Evolutionary conservation across 495 filamentous ascomycete genomes (phyloP), one percentile per base, ranked within the genome.

Genomic region (Wilcoxina mikolae): DNA sequence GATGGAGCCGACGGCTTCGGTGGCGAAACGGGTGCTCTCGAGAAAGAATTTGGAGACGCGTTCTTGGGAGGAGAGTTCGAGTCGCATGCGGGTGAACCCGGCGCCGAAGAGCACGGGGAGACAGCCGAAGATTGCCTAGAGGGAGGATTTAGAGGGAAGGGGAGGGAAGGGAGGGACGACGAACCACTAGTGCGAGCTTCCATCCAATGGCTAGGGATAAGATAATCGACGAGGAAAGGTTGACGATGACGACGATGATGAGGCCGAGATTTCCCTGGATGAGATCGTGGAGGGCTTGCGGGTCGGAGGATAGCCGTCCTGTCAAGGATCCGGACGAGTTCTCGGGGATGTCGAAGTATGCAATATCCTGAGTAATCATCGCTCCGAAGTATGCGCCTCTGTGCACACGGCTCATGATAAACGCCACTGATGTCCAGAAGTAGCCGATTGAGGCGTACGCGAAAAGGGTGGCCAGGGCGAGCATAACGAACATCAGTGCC

Each of bases 301-400:
- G 48, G 20, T 51, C 48, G 5, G 48, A 51, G 15, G 27, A 35
- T 33, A 51, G 29, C 17, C 48, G 10, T 5, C 7, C 26, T 0
- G 75, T 76, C 28, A 87, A 68, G 11, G 82, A 73, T 2, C 82
- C 83, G 4, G 75, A 70, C 0, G 80, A 73, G 56, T 85, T 82
- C 44, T 78, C 74, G 35, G 74, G 69, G 2, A 67, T 63, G 64
- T 87, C 82, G 56, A 82, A 87, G 65, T 80, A 86, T 0, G 72
- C 62, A 18, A 77, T 75, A 20, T 58, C 62, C 56, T 65, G 65
- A 2, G 59, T 53, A 24, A 68, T 51, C 45, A 74, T 68, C 53
- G 68, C 71, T n/a, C 58, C 50, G 45, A 77, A 73, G 38, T 73
- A 74, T 58, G 71, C 68, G 2, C 56, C 63, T 20, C 73, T 67